Percentiles rank a stretch among this genome's conserved stretches.
phyloP scores from a whole-genome alignment of 1,284 basidiomycete genomes.

The Melampsora occidentalis region DNA sequence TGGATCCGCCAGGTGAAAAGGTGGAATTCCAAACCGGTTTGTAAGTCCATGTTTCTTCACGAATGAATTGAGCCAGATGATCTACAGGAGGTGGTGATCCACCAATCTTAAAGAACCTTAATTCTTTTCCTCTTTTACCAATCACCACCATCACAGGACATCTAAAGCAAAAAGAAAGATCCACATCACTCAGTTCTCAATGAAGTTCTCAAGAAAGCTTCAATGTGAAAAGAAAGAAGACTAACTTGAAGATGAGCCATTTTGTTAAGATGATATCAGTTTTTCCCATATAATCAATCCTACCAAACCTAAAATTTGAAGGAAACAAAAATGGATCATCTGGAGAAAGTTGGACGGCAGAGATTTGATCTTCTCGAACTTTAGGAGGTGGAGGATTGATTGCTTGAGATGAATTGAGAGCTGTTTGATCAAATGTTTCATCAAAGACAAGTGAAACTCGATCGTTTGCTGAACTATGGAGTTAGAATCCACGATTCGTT shows the following conservation, averaged over 20 bases:
- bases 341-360: slow-evolving; percentile 14
- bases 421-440: slow-evolving; percentile 30
- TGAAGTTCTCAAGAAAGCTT: neutral
- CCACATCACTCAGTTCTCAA: neutral
- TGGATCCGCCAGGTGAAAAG: slow-evolving; percentile 33
- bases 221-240: neutral
- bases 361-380: slow-evolving; percentile 27
- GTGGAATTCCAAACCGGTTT: slow-evolving; percentile 38
- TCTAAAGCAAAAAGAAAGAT: slow-evolving; percentile 19
- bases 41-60: slow-evolving; percentile 12
- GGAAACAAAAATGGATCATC: slow-evolving; percentile 27
- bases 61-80: slow-evolving; percentile 33
- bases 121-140: slow-evolving; percentile 40
- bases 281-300: slow-evolving; percentile 42
- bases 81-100: slow-evolving; percentile 40
- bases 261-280: slow-evolving; percentile 37
- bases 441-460: slow-evolving; percentile 35
- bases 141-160: slow-evolving; percentile 47
- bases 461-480: slow-evolving; percentile 28
- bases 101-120: slow-evolving; percentile 47
- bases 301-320: slow-evolving; percentile 28
- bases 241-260: slow-evolving; percentile 44
- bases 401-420: slow-evolving; percentile 37
- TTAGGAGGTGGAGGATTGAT: slow-evolving; percentile 26
- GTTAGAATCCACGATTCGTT: neutral